phyloP scores from a whole-genome alignment of 164 flowering plant species.

The Vitis cinerea region DNA sequence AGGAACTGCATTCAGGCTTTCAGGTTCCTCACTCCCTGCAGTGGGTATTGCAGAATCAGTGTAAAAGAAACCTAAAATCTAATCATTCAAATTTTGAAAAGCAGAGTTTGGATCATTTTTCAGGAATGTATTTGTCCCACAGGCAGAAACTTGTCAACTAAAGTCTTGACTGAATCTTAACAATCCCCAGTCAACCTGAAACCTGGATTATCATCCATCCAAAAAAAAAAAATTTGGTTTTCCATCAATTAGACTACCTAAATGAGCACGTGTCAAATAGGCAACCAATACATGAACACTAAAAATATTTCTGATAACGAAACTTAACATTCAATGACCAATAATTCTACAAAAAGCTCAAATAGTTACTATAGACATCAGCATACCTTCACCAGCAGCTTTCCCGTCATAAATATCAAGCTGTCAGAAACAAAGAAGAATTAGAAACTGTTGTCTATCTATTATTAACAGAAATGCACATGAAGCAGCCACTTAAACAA shows the following conservation, averaged over 20 bases:
- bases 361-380: background rate
- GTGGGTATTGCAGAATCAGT: background rate
- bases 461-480: background rate
- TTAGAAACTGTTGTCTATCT: background rate
- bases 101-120: too few species aligned
- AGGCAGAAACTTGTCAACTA: too few species aligned
- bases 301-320: background rate
- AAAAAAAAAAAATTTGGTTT: too few species aligned
- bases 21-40: conserved; percentile 43
- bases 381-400: conserved; percentile 67
- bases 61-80: background rate
- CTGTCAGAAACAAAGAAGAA: conserved; percentile 39
- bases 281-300: background rate
- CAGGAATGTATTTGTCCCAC: too few species aligned
- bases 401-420: conserved; percentile 86
- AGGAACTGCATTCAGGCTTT: conserved; percentile 15
- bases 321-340: background rate
- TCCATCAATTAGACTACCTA: too few species aligned
- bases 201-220: too few species aligned
- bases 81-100: too few species aligned
- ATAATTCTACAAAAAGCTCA: background rate
- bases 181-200: too few species aligned
- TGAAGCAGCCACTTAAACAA: background rate
- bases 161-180: too few species aligned
- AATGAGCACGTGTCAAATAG: too few species aligned